These are phyloP conservation scores for Aciculoconidium aculeatum DNA, from an alignment of 805 yeast genomes.

Conservation along the genomic window DNA sequence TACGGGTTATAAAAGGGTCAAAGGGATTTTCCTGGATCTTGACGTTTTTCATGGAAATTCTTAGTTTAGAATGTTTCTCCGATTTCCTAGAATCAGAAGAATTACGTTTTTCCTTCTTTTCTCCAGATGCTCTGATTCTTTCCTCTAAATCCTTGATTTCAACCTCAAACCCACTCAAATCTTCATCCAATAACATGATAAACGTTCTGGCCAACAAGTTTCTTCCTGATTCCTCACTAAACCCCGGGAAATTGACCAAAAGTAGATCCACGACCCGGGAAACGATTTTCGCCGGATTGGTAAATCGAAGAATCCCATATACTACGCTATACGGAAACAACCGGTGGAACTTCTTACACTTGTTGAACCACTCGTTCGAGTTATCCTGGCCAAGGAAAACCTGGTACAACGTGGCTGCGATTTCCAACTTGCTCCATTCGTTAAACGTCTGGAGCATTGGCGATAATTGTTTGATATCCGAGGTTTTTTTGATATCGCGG, in stretches of 20 bases:
- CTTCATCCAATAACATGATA: constrained; percentile 68
- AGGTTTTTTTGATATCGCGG: constrained; percentile 54
- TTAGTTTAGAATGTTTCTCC: too few species aligned
- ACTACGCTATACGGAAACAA: constrained; percentile 77
- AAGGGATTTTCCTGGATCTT: too few species aligned
- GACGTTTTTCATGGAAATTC: too few species aligned
- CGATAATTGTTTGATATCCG: constrained; percentile 51
- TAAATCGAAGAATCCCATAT: constrained; percentile 68
- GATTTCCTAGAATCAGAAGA: constrained; percentile 12
- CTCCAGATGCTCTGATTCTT: constrained; percentile 25
- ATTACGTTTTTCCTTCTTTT: constrained; percentile 20
- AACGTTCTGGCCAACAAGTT: constrained; percentile 66
- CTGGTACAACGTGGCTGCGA: constrained; percentile 81
- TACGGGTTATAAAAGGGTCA: constrained; percentile 21
- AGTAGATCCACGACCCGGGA: constrained; percentile 75
- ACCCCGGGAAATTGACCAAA: constrained; percentile 44
- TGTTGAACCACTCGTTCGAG: constrained; percentile 68
- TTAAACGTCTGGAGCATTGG: constrained; percentile 64
- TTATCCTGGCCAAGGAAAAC: constrained; percentile 75
- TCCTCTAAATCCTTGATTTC: constrained; percentile 43
- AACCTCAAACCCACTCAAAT: constrained; percentile 55
- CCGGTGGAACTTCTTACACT: constrained; percentile 64
- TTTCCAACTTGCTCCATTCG: constrained; percentile 77
- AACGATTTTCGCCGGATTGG: constrained; percentile 83
- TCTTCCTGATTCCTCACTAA: constrained; percentile 12